These are phyloP conservation scores for Lentinus brumalis DNA, from an alignment of 768 basidiomycete species.

Conservation along the genomic window DNA sequence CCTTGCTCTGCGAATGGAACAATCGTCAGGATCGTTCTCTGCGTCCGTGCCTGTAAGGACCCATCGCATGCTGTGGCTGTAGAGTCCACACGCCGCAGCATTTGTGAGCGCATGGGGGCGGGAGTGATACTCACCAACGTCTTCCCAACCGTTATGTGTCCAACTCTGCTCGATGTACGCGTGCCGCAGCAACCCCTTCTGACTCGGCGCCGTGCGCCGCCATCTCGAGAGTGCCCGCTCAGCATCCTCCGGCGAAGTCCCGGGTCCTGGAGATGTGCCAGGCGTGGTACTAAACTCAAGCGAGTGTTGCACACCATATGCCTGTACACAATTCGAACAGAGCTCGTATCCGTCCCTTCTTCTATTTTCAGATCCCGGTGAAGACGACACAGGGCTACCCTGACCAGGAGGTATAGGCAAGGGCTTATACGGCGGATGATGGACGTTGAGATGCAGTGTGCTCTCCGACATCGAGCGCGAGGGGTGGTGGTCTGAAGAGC, in stretches of 20 bases:
- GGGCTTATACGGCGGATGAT: neutral
- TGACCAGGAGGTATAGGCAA: neutral
- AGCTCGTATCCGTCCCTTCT: slow-evolving; percentile 72
- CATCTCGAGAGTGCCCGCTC: slow-evolving; percentile 55
- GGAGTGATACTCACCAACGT: slow-evolving; percentile 65
- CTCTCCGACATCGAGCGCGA: slow-evolving; percentile 17
- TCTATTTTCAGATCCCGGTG: slow-evolving; percentile 12
- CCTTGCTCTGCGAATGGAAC: slow-evolving; percentile 60
- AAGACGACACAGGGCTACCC: neutral
- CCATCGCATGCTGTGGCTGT: neutral
- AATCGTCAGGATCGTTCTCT: slow-evolving; percentile 1
- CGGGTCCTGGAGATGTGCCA: slow-evolving; percentile 45
- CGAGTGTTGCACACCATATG: slow-evolving; percentile 77
- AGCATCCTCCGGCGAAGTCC: slow-evolving; percentile 55
- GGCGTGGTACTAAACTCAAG: slow-evolving; percentile 57
- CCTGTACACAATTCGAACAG: slow-evolving; percentile 78
- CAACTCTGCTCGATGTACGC: slow-evolving; percentile 87
- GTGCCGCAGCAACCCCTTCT: slow-evolving; percentile 79
- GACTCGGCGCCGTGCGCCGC: slow-evolving; percentile 67
- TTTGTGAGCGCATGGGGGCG: neutral
- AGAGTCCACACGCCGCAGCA: slow-evolving; percentile 1
- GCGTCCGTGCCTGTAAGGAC: too few relatives aligned
- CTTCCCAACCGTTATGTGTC: slow-evolving; percentile 82
- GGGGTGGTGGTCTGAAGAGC: slow-evolving; percentile 8
- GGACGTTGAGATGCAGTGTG: neutral